Percentiles rank a stretch among this genome's conserved stretches.
Conservation (phyloP, 257 asterid species). For the Leonotis leonurus region DNA sequence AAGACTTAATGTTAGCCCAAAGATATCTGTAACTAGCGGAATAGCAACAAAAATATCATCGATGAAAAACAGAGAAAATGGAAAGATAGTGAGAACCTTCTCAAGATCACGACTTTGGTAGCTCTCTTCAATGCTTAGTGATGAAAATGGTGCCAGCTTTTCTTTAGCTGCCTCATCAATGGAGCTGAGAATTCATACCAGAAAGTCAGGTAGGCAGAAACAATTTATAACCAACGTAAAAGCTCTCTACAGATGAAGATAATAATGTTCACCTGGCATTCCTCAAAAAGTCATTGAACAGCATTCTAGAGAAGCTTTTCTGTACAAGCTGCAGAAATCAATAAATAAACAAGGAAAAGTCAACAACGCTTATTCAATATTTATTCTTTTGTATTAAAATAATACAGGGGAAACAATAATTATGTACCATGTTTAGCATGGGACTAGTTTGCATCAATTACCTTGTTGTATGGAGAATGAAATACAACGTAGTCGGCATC, state of each 20-base stretch:
- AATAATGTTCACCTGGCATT: constrained; percentile 58
- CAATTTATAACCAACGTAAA: not conserved
- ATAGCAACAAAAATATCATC: not conserved
- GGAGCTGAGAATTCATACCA: constrained; percentile 44
- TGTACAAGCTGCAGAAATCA: constrained; percentile 83
- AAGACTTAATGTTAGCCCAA: constrained; percentile 14
- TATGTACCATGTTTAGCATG: not conserved
- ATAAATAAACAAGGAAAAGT: constrained; percentile 1
- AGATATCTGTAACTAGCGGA: not conserved
- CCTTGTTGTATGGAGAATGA: constrained; percentile 99
- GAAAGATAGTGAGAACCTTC: constrained; percentile 44
- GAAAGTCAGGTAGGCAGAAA: constrained; percentile 8
- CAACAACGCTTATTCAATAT: not conserved
- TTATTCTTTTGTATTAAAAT: not conserved
- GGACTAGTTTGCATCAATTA: constrained; percentile 22
- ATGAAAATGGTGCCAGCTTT: constrained; percentile 62
- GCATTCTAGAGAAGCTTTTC: constrained; percentile 86
- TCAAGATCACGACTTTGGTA: constrained; percentile 97
- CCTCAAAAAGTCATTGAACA: constrained; percentile 64
- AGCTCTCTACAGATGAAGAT: not conserved
- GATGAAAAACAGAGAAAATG: not conserved
- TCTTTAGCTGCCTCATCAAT: constrained; percentile 75
- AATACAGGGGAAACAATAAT: not conserved
- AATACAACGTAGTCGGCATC: constrained; percentile 84
- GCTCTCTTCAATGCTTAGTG: constrained; percentile 68